These are phyloP conservation scores for Thozetella sp. DNA, from an alignment of 495 filamentous ascomycete species.

Conservation along the genomic window DNA sequence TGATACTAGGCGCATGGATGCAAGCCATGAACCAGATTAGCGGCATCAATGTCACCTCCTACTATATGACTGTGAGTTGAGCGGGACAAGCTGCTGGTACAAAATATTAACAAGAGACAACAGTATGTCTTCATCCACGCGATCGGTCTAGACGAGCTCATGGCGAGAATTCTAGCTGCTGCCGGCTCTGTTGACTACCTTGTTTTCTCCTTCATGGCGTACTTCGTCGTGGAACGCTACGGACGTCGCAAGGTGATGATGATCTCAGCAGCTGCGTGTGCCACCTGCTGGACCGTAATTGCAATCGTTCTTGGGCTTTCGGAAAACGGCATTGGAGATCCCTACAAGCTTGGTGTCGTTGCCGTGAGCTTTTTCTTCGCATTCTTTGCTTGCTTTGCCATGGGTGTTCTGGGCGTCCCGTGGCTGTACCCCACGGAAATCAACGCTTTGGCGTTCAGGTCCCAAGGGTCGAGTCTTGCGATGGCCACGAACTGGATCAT, in stretches of 20 bases:
- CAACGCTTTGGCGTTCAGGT: slow-evolving; percentile 25
- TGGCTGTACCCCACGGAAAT: slow-evolving; percentile 70
- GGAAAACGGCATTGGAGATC: slow-evolving; percentile 27
- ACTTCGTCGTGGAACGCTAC: slow-evolving; percentile 52
- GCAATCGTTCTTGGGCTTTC: slow-evolving; percentile 52
- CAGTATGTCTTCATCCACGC: slow-evolving; percentile 37
- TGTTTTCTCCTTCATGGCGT: slow-evolving; percentile 46
- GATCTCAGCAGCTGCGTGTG: slow-evolving; percentile 53
- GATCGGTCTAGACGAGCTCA: slow-evolving; percentile 31
- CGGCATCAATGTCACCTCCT: slow-evolving; percentile 19
- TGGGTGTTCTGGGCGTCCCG: slow-evolving; percentile 46
- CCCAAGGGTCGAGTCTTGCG: neutral
- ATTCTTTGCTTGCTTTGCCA: slow-evolving; percentile 50
- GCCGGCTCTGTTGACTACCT: slow-evolving; percentile 31
- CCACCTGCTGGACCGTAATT: slow-evolving; percentile 58
- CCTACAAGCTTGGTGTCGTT: slow-evolving; percentile 29
- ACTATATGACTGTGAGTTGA: slow-evolving; percentile 34
- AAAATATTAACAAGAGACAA: slow-evolving; percentile 17
- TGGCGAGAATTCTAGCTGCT: slow-evolving; percentile 31
- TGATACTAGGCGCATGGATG: slow-evolving; percentile 28
- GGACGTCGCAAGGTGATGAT: slow-evolving; percentile 65
- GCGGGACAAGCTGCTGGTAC: slow-evolving; percentile 13
- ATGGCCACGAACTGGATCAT: neutral
- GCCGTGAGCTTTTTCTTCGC: slow-evolving; percentile 58
- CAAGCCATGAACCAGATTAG: slow-evolving; percentile 40